Evolutionary conservation across 805 yeast genomes (phyloP).

Genomic region (Ogataea methylovora): DNA sequence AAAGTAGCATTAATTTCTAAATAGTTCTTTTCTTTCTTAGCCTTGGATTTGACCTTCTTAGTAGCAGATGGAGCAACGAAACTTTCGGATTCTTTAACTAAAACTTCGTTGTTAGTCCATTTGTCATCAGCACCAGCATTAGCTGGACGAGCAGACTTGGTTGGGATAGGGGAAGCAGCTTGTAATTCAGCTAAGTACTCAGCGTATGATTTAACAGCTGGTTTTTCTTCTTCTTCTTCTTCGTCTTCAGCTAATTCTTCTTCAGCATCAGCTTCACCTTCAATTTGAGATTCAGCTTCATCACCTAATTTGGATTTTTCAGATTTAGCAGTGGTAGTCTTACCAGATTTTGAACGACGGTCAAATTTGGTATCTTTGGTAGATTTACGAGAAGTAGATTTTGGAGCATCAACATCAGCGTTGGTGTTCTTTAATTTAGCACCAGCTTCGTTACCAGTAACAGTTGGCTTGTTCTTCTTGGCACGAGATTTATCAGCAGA

Average conservation of each 20-base stretch:
- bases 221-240: conserved; percentile 36
- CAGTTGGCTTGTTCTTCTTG: conserved; percentile 62
- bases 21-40: conserved; percentile 72
- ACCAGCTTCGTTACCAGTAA: conserved; percentile 87
- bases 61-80: conserved; percentile 51
- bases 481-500: conserved; percentile 77
- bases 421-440: conserved; percentile 68
- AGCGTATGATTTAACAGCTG: conserved; percentile 63
- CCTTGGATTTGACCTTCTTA: conserved; percentile 67
- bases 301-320: conserved; percentile 87
- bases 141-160: conserved; percentile 36
- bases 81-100: conserved; percentile 58
- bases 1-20: conserved; percentile 71
- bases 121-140: conserved; percentile 53
- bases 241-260: conserved; percentile 30
- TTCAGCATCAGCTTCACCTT: conserved; percentile 55
- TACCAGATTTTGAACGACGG: conserved; percentile 82
- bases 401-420: conserved; percentile 50
- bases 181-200: conserved; percentile 63
- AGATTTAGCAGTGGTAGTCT: conserved; percentile 79
- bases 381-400: conserved; percentile 35
- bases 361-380: conserved; percentile 54
- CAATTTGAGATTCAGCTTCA: conserved; percentile 42
- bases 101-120: conserved; percentile 47
- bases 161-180: conserved; percentile 4